Evolutionary conservation across 208 protist species (phyloP), one percentile per base, ranked within the genome.

Genomic region (Leptomonas seymouri): DNA sequence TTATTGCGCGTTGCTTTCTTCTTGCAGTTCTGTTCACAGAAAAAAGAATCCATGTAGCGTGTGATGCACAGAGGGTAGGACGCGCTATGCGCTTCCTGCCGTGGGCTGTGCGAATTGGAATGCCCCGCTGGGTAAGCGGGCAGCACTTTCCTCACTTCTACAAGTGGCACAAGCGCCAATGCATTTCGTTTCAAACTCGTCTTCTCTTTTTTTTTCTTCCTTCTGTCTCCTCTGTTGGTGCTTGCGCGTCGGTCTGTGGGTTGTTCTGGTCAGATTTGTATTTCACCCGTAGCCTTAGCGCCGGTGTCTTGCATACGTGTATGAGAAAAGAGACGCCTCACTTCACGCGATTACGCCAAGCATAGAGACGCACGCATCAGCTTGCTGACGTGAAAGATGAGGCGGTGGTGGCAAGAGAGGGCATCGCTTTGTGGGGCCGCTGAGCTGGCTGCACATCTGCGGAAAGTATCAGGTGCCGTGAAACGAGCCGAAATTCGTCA

Each of bases 11-110:
- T 41, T 63, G 51, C 69, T 39, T 39, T 12, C 34, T 39, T 9
- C 7, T 39, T 71, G 58, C 51, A 66, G 27, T 31, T 63, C 49
- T 57, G 36, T 55, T 57, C 67, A 50, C 59, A 49, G 62, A 51
- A 71, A 42, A 51, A 69, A 48, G n/a, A n/a, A n/a, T n/a, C n/a
- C n/a, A n/a, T n/a, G 63, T 44, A 63, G 56, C 27, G 27, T 25
- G 20, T 7, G 0, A 45, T 12, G 20, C 27, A 20, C 51, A 23
- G 36, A 21, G 9, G 2, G 30, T 9, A 53, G 3, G 23, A 3
- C 4, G 15, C 31, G 9, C 15, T 56, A 3, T 15, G 15, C 31
- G 9, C 15, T 56, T 7, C 15, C 27, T 14, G 23, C 30, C 14
- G 5, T 54, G 8, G 23, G 11, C 7, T 23, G 45, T 2, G 34